Base-by-base conservation (phyloP, 176 grass and related monocot genomes). In the Tuctoria greenei region DNA sequence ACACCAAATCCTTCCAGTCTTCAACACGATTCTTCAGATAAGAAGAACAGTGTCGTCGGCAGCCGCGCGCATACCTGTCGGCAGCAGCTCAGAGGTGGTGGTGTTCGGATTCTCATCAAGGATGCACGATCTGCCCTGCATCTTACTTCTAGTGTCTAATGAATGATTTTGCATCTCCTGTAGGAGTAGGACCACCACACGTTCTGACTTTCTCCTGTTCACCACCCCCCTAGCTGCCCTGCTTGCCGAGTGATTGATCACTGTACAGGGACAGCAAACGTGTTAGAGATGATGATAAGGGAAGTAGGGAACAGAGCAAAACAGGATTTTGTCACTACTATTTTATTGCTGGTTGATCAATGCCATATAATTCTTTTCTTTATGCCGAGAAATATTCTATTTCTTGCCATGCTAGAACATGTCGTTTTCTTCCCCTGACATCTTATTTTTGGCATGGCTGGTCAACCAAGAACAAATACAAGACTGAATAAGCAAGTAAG, bases 11-110 rank as follows among this genome's bases (percentile, higher is more conserved):
- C 9, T 79, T 83, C 79, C 61, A 73, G 40, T 26, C 25, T 54
- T 31, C 25, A 51, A 61, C 18, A 21, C 43, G 73, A 73, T 78
- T 78, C 74, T 79, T 73, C 79, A 62, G 67, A 73, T 87, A n/a
- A n/a, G n/a, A 72, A 77, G 73, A 81, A 61, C 38, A 77, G 42
- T 49, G 81, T 83, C 61, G 5, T 68, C 66, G 8, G 27, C 36
- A 23, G 45, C 25, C 15, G 9, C 66, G n/a, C 0, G 20, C 16
- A 38, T 60, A 78, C 24, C 20, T 78, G 74, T 78, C 26, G 25
- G n/a, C n/a, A n/a, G 74, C 1, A 12, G 17, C 51, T 26, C 52
- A 68, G 35, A 5, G n/a, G n/a, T n/a, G n/a, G n/a, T n/a, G 25
- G 52, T 83, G 69, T 61, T 68, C 74, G 25, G 61, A 67, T 37